Evolutionary conservation across 805 yeast species (phyloP).

Genomic region (Candida sonorensis): DNA sequence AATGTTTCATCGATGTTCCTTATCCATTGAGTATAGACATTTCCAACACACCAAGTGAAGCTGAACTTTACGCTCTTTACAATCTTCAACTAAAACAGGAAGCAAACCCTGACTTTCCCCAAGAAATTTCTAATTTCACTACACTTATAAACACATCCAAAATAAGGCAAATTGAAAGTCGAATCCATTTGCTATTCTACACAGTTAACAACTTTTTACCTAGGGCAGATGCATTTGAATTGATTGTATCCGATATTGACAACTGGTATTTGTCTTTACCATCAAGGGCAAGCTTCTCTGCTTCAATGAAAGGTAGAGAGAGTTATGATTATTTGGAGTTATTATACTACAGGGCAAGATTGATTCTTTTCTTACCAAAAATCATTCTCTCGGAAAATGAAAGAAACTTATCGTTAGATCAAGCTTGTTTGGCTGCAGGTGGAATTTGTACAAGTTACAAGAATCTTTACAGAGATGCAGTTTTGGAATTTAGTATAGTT

Average conservation of each 20-base stretch:
- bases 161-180: conserved; percentile 16
- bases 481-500: conserved; percentile 17
- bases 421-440: conserved; percentile 16
- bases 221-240: conserved; percentile 10
- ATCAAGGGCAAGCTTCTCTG: conserved; percentile 6
- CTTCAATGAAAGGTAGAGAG: conserved; percentile 10
- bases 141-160: conserved; percentile 12
- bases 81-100: conserved; percentile 12
- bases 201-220: conserved; percentile 9
- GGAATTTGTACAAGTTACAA: conserved; percentile 17
- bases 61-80: conserved; percentile 8
- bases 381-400: conserved; percentile 10
- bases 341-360: conserved; percentile 12
- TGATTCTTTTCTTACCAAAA: conserved; percentile 13
- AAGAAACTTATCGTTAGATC: conserved; percentile 8
- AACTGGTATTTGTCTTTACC: conserved; percentile 10
- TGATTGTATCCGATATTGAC: conserved; percentile 10
- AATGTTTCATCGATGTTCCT: conserved; percentile 16
- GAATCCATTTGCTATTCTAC: conserved; percentile 13
- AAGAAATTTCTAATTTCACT: conserved; percentile 11
- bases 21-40: conserved; percentile 15
- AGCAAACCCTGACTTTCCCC: conserved; percentile 7
- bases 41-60: conserved; percentile 4
- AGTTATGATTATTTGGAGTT: conserved; percentile 15
- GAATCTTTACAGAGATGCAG: conserved; percentile 12